Conservation (phyloP, 1,284 basidiomycete species). For the Entoloma clypeatum region DNA sequence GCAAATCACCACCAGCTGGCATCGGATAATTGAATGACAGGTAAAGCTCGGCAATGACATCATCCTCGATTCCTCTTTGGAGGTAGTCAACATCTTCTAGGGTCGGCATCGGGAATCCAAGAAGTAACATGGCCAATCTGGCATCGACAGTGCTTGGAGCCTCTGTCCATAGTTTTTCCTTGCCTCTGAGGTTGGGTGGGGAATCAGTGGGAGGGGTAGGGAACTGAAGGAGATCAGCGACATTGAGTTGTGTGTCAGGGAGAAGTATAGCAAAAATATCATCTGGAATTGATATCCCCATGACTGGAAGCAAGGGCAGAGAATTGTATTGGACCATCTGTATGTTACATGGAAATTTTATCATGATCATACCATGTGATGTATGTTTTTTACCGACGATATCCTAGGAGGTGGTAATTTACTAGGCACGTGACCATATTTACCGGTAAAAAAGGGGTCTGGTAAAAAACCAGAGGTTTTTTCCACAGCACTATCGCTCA, state of each 20-base stretch:
- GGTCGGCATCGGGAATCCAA: constrained; percentile 4
- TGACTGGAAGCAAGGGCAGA: no score
- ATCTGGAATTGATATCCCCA: not conserved
- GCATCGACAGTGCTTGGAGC: constrained; percentile 3
- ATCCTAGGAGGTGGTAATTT: no score
- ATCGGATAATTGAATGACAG: constrained; percentile 2
- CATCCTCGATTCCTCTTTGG: not conserved
- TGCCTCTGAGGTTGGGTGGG: not conserved
- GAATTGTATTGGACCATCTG: no score
- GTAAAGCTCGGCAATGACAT: not conserved
- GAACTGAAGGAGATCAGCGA: constrained; percentile 5
- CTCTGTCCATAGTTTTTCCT: not conserved
- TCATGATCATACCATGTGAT: no score
- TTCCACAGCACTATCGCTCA: no score
- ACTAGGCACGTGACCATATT: no score
- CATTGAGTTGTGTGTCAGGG: constrained; percentile 5
- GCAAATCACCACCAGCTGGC: not conserved
- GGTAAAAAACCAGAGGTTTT: no score
- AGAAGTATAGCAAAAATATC: constrained; percentile 3
- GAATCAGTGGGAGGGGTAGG: constrained; percentile 1
- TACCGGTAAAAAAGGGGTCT: no score
- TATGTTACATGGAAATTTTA: no score
- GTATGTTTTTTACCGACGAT: no score
- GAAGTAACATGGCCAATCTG: not conserved
- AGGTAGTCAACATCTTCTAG: constrained; percentile 1